Evolutionary conservation across 2,329 filamentous ascomycete species (phyloP).

Genomic region (Clathrospora elynae): DNA sequence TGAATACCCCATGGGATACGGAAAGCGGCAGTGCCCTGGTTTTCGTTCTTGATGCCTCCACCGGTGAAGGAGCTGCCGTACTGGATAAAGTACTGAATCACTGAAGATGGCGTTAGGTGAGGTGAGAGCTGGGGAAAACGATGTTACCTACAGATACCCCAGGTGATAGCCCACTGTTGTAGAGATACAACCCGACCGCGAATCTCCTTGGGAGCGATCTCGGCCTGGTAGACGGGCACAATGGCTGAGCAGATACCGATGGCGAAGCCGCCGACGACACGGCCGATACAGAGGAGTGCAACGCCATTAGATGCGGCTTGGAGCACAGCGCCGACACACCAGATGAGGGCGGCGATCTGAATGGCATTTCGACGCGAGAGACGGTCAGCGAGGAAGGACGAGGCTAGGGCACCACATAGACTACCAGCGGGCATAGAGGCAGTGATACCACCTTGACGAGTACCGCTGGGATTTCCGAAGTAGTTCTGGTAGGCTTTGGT

Average conservation of each 20-base stretch:
- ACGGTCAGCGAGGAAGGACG: slow-evolving; percentile 54
- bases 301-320: slow-evolving; percentile 49
- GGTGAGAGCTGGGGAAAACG: slow-evolving; percentile 48
- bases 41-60: slow-evolving; percentile 46
- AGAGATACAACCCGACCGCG: slow-evolving; percentile 65
- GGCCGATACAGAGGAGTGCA: slow-evolving; percentile 54
- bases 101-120: slow-evolving; percentile 23
- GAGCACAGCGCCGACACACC: slow-evolving; percentile 53
- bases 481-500: slow-evolving; percentile 48
- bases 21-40: slow-evolving; percentile 53
- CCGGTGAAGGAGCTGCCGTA: slow-evolving; percentile 65
- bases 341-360: slow-evolving; percentile 52
- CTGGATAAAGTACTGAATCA: slow-evolving; percentile 69
- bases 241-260: slow-evolving; percentile 91
- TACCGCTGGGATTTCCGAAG: slow-evolving; percentile 43
- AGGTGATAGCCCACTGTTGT: slow-evolving; percentile 74
- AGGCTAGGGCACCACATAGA: slow-evolving; percentile 53
- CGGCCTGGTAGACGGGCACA: slow-evolving; percentile 90
- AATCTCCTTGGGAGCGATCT: slow-evolving; percentile 64
- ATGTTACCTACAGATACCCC: slow-evolving; percentile 49
- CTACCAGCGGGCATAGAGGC: slow-evolving; percentile 58
- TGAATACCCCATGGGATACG: slow-evolving; percentile 53
- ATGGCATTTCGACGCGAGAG: slow-evolving; percentile 54
- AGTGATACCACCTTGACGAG: slow-evolving; percentile 52
- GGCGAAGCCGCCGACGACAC: slow-evolving; percentile 82